phyloP scores from a whole-genome alignment of 2,329 filamentous ascomycete genomes.

The Didymellaceae sp. region DNA sequence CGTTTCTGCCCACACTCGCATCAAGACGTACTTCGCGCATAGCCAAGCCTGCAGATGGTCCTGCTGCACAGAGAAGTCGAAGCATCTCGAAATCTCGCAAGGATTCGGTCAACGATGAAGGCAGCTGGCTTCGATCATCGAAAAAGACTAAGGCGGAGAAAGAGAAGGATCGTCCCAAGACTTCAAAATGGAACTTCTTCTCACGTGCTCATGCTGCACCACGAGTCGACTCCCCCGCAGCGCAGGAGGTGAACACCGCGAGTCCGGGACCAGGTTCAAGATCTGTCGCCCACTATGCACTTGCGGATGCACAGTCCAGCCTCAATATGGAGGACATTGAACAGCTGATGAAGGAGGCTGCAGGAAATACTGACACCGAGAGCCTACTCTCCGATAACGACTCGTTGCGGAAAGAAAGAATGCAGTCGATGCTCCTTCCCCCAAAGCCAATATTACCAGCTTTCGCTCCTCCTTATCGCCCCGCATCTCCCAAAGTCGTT shows the following conservation, averaged over 20 bases:
- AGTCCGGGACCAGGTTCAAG: conserved; percentile 43
- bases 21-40: conserved; percentile 38
- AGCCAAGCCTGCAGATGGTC: conserved; percentile 31
- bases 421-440: conserved; percentile 50
- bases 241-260: conserved; percentile 51
- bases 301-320: conserved; percentile 58
- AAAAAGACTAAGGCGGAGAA: conserved; percentile 37
- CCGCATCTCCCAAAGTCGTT: conserved; percentile 48
- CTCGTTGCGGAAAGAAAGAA: conserved; percentile 36
- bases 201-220: conserved; percentile 55
- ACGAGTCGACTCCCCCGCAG: conserved; percentile 41
- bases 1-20: conserved; percentile 41
- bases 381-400: conserved; percentile 30
- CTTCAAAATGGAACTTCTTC: conserved; percentile 65
- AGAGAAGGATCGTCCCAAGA: conserved; percentile 45
- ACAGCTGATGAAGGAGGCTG: conserved; percentile 54
- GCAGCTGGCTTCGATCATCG: conserved; percentile 47
- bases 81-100: conserved; percentile 31
- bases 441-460: conserved; percentile 44
- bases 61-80: conserved; percentile 23
- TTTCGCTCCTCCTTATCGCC: conserved; percentile 33
- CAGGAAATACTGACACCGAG: conserved; percentile 36
- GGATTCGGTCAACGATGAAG: conserved; percentile 41
- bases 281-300: conserved; percentile 64
- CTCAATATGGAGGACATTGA: conserved; percentile 55